phyloP scores from a whole-genome alignment of 2,329 filamentous ascomycete species.

The Penicillium sp. region DNA sequence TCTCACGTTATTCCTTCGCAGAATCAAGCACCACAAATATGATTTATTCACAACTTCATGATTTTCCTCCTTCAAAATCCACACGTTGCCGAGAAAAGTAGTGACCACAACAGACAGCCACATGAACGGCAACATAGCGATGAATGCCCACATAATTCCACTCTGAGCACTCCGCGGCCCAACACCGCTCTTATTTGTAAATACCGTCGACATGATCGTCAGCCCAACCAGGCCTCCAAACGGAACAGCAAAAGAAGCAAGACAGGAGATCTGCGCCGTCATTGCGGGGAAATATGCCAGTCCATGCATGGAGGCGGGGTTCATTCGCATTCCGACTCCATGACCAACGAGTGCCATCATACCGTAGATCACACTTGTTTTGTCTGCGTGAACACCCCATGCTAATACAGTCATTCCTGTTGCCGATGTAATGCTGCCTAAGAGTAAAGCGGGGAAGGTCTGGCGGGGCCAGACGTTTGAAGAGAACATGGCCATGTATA shows the following conservation, averaged over 20 bases:
- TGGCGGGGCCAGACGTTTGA: background rate
- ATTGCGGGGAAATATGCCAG: background rate
- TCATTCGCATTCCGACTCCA: constrained; percentile 64
- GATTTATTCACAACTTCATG: constrained; percentile 28
- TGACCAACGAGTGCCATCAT: constrained; percentile 66
- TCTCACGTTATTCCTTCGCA: background rate
- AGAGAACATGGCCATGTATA: background rate
- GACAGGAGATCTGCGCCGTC: background rate
- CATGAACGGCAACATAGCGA: constrained; percentile 62
- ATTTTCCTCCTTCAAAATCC: constrained; percentile 39
- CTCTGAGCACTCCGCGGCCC: background rate
- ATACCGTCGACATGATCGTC: constrained; percentile 3
- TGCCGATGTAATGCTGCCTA: background rate
- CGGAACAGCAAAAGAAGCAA: background rate
- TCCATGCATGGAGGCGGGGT: constrained; percentile 60
- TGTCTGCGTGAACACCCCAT: constrained; percentile 7
- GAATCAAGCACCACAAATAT: background rate
- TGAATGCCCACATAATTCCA: constrained; percentile 65
- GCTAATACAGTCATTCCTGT: background rate
- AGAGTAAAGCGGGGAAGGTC: background rate
- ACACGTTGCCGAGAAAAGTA: constrained; percentile 53
- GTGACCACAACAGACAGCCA: constrained; percentile 48
- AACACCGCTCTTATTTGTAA: background rate
- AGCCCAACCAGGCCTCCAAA: background rate
- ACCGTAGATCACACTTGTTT: constrained; percentile 56